phyloP scores from a whole-genome alignment of 768 basidiomycete genomes.

The Psilocybe sp. region DNA sequence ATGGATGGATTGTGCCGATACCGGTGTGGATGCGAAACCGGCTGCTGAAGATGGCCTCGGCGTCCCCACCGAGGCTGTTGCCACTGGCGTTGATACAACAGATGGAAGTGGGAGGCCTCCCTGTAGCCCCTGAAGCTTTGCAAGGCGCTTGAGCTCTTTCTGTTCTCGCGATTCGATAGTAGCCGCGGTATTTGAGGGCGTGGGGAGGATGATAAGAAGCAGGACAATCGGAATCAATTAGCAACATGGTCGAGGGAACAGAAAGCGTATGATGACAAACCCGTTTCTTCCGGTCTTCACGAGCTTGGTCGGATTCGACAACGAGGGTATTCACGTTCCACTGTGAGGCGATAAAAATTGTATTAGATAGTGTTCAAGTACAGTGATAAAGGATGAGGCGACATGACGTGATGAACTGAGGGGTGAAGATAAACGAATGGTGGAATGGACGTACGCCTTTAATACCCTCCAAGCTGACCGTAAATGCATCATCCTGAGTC shows the following conservation, averaged over 20 bases:
- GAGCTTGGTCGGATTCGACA: conserved; percentile 67
- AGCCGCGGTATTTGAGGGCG: conserved; percentile 5
- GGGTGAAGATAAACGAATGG: conserved; percentile 3
- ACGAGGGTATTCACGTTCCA: conserved; percentile 67
- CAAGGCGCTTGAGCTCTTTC: conserved; percentile 73
- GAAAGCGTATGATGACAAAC: conserved; percentile 37
- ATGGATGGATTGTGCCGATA: background rate
- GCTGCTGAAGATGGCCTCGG: conserved; percentile 32
- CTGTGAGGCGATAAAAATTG: conserved; percentile 30
- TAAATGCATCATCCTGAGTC: conserved; percentile 73
- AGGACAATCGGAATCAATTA: conserved; percentile 6
- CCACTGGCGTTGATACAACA: conserved; percentile 14
- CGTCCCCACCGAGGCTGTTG: conserved; percentile 19
- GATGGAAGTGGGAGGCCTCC: conserved; percentile 3
- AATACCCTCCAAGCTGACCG: conserved; percentile 67
- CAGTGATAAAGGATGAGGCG: conserved; percentile 4
- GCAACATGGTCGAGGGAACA: background rate
- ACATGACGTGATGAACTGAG: conserved; percentile 3
- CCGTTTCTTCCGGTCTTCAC: conserved; percentile 76
- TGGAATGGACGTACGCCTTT: conserved; percentile 56
- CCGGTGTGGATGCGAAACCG: conserved; percentile 12
- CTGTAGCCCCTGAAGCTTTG: conserved; percentile 48
- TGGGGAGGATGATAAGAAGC: conserved; percentile 5
- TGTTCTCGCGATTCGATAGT: conserved; percentile 23
- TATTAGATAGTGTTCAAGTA: conserved; percentile 1